Evolutionary conservation across 257 asterid species (phyloP).

Genomic region (Nicotiana attenuata): DNA sequence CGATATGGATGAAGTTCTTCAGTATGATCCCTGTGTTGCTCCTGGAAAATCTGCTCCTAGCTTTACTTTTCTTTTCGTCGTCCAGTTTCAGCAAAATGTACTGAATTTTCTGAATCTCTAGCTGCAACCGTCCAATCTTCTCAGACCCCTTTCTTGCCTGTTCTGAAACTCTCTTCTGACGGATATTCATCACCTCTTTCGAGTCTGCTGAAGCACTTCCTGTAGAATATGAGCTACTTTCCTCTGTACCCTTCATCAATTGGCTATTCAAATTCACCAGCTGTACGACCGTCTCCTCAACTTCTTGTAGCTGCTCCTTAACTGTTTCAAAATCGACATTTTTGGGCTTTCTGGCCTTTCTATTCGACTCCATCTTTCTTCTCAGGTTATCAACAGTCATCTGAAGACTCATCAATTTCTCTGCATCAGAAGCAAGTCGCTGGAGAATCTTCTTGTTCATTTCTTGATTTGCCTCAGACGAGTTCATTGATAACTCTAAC

Average conservation of each 20-base stretch:
- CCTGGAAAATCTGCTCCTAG: slow-evolving; percentile 45
- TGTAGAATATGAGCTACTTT: slow-evolving; percentile 32
- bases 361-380: slow-evolving; percentile 44
- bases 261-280: slow-evolving; percentile 59
- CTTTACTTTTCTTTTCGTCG: slow-evolving; percentile 61
- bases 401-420: slow-evolving; percentile 53
- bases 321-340: slow-evolving; percentile 46
- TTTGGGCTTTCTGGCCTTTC: slow-evolving; percentile 41
- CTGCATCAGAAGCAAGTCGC: slow-evolving; percentile 57
- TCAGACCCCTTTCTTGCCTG: slow-evolving; percentile 78
- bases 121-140: slow-evolving; percentile 48
- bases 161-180: slow-evolving; percentile 50
- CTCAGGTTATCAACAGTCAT: slow-evolving; percentile 41
- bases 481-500: slow-evolving; percentile 35
- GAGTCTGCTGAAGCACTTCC: slow-evolving; percentile 37
- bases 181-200: slow-evolving; percentile 36
- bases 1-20: slow-evolving; percentile 65
- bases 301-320: slow-evolving; percentile 61
- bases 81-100: slow-evolving; percentile 50
- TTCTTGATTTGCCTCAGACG: slow-evolving; percentile 35
- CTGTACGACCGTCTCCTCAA: slow-evolving; percentile 56
- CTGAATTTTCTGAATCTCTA: slow-evolving; percentile 73
- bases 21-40: slow-evolving; percentile 43
- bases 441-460: slow-evolving; percentile 48
- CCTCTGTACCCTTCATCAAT: slow-evolving; percentile 55